Conservation (phyloP, 371 early-diverging fungal genomes). For the Gilbertella persicaria region DNA sequence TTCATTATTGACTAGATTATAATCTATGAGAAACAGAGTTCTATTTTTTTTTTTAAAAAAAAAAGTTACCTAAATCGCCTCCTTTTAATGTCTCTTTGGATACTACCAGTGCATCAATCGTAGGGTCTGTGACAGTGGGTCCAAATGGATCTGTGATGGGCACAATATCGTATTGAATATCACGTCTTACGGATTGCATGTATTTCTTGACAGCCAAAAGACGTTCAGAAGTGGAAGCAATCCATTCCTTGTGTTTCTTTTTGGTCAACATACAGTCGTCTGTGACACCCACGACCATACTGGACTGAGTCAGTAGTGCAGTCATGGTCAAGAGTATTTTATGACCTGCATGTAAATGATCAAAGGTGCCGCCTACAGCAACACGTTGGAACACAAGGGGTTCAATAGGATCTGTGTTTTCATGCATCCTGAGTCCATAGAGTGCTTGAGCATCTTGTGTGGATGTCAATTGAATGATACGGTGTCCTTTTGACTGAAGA, state of each 20-base stretch:
- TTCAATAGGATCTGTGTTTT: conserved; percentile 14
- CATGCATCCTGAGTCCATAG: not conserved
- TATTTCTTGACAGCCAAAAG: conserved; percentile 61
- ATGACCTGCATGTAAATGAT: conserved; percentile 95
- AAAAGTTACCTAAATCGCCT: conserved; percentile 63
- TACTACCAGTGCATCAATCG: conserved; percentile 83
- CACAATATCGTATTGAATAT: conserved; percentile 58
- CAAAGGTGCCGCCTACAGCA: conserved; percentile 96
- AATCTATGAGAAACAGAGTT: not conserved
- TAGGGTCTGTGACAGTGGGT: conserved; percentile 79
- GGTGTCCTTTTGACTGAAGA: not conserved
- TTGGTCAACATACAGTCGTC: conserved; percentile 69
- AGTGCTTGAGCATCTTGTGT: conserved; percentile 1
- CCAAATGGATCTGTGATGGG: conserved; percentile 87
- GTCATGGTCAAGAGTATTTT: conserved; percentile 88
- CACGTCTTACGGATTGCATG: conserved; percentile 56
- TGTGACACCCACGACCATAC: conserved; percentile 78
- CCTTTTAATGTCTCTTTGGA: conserved; percentile 85
- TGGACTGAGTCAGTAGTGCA: conserved; percentile 61
- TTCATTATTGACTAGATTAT: conserved; percentile 62
- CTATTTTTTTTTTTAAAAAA: too few species aligned
- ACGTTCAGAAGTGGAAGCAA: conserved; percentile 73
- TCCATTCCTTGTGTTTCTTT: conserved; percentile 70
- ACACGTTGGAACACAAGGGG: conserved; percentile 49
- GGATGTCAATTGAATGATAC: not conserved